Conservation (phyloP, 371 early-diverging fungal genomes). For the Circinella umbellata region DNA sequence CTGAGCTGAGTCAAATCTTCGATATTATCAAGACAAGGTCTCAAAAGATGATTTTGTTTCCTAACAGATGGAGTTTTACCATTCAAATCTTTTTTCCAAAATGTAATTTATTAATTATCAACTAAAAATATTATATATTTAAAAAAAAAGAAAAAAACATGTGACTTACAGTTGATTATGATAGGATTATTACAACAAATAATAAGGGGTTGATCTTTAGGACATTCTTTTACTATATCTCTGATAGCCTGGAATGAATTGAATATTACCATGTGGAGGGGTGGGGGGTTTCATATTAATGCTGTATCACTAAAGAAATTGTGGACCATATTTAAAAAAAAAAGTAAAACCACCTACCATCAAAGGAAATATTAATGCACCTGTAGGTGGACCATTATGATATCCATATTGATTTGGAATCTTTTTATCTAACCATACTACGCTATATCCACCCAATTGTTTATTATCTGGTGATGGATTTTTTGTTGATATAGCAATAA, state of each 20-base stretch:
- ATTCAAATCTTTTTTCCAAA: not conserved
- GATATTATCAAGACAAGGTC: not conserved
- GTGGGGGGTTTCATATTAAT: too few species aligned
- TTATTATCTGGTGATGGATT: not conserved
- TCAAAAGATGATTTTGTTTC: not conserved
- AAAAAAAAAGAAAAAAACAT: too few species aligned
- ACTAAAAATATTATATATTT: too few species aligned
- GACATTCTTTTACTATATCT: not conserved
- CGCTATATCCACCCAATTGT: not conserved
- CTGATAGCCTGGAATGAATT: not conserved
- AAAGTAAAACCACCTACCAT: not conserved
- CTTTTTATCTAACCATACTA: not conserved
- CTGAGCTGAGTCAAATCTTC: not conserved
- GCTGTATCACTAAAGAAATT: too few species aligned
- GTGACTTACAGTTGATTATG: not conserved
- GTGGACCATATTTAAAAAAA: too few species aligned
- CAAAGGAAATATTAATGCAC: not conserved
- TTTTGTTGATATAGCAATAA: not conserved
- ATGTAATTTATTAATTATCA: too few species aligned
- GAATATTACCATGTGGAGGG: too few species aligned
- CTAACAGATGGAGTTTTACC: not conserved
- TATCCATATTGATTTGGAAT: not conserved
- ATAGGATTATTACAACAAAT: not conserved
- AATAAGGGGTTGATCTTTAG: not conserved
- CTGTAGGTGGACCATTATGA: not conserved